Base-by-base conservation (phyloP, 805 yeast species). In the Teunomyces kruisii region DNA sequence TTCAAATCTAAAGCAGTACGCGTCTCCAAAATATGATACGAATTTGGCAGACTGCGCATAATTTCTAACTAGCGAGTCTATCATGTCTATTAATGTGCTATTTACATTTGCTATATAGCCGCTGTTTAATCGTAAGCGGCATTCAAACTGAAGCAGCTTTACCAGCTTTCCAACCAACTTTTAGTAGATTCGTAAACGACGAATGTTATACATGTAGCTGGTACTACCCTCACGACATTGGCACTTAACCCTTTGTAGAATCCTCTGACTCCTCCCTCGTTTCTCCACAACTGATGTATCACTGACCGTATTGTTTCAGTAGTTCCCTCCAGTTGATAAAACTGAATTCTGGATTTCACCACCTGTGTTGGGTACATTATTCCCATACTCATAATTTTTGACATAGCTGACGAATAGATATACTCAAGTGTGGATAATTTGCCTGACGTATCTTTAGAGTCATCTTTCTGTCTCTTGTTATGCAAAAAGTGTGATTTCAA, bases 161-260 rank as follows among this genome's bases (percentile, higher is more conserved):
- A 35, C 10, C n/a, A 22, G 13, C 10, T 35, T 14, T 35, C 38
- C 19, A 35, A 24, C 13, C 17, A 14, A 4, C 28, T 30, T 22
- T 58, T 64, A 12, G 79, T 69, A 32, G 76, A 72, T 59, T 94
- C 99, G 57, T 94, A 94, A 4, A 86, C 86, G 4, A 86, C 72
- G 60, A 94, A 89, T 0, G 98, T 94, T 9, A 91, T 78, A 58
- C 96, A 87, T 3, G 97, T 91, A 1, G 97, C 90, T 0, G 99
- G 99, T 4, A 94, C 75, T 0, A 92, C 96, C 39, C 98, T 72
- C 1, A 87, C 47, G 13, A 92, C 59, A 51, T 90, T 91, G 1
- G 96, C 85, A 1, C 80, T 66, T 13, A 94, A 64, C 0, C 99
- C 99, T 53, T 86, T 84, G 62, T 94, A 94, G 49, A 91, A 85